Conservation (phyloP, 768 basidiomycete genomes). For the Leccinum uliginosum region DNA sequence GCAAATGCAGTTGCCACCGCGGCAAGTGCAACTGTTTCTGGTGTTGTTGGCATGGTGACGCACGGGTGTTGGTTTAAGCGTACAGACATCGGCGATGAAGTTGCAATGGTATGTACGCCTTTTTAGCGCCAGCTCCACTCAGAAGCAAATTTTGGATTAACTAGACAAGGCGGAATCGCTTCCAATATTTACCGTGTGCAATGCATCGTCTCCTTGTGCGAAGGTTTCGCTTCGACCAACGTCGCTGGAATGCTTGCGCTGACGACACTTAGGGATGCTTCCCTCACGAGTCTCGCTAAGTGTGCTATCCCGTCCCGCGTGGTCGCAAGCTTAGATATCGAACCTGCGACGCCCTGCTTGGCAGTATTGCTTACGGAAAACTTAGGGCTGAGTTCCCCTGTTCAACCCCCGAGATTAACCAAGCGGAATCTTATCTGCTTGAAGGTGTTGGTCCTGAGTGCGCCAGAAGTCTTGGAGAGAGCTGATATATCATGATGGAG, state of each 20-base stretch:
- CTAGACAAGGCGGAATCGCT: constrained; percentile 97
- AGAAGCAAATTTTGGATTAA: constrained; percentile 61
- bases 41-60: constrained; percentile 86
- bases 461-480: constrained; percentile 76
- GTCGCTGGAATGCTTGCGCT: constrained; percentile 86
- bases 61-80: constrained; percentile 61
- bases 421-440: constrained; percentile 90
- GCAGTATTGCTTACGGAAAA: constrained; percentile 59
- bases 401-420: constrained; percentile 69
- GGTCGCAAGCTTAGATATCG: constrained; percentile 70
- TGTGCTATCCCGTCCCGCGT: constrained; percentile 88
- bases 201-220: constrained; percentile 79
- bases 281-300: constrained; percentile 83
- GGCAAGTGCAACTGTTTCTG: constrained; percentile 78
- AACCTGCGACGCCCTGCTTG: constrained; percentile 57
- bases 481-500: constrained; percentile 91
- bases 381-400: constrained; percentile 50
- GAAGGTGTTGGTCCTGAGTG: constrained; percentile 72
- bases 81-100: constrained; percentile 80
- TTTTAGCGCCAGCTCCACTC: background rate
- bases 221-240: constrained; percentile 78
- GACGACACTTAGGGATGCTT: constrained; percentile 85
- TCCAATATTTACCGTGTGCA: constrained; percentile 87
- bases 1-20: constrained; percentile 77
- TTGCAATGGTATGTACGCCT: constrained; percentile 71